Percentiles rank a stretch among this genome's conserved stretches.
These are phyloP conservation scores for Ascochyta pisi DNA, from an alignment of 2,329 filamentous ascomycete genomes.

Conservation along the genomic window DNA sequence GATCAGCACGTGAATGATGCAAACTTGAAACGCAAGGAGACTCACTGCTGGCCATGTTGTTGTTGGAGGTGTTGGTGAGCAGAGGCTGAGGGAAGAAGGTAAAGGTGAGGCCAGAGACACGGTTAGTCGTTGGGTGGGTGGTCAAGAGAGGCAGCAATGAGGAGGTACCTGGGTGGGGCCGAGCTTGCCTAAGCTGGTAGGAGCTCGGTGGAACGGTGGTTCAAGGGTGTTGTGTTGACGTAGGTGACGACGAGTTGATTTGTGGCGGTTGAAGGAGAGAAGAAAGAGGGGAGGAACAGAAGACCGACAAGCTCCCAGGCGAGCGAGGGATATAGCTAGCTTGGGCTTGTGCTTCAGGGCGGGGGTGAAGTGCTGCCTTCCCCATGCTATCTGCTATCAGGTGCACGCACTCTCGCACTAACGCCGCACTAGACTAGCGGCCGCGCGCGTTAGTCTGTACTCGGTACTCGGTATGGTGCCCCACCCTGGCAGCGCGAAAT, in stretches of 20 bases:
- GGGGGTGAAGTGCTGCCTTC: constrained; percentile 22
- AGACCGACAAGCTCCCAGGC: neutral
- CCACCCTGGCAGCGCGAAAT: constrained; percentile 16
- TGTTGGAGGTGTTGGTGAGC: neutral
- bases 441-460: neutral
- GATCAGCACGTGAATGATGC: constrained; percentile 17
- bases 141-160: neutral
- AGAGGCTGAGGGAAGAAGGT: neutral
- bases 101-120: neutral
- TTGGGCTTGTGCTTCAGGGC: constrained; percentile 6
- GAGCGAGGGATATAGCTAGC: constrained; percentile 6
- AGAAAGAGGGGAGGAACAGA: no score
- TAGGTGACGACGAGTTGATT: neutral
- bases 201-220: neutral
- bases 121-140: neutral
- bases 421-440: constrained; percentile 3
- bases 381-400: constrained; percentile 28
- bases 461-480: constrained; percentile 20
- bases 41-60: constrained; percentile 28
- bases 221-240: constrained; percentile 5
- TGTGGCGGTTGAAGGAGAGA: neutral
- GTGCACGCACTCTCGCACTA: constrained; percentile 26
- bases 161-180: constrained; percentile 3
- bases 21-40: neutral
- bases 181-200: constrained; percentile 7